phyloP scores from a whole-genome alignment of 768 basidiomycete genomes.

The Agrocybe pediades region DNA sequence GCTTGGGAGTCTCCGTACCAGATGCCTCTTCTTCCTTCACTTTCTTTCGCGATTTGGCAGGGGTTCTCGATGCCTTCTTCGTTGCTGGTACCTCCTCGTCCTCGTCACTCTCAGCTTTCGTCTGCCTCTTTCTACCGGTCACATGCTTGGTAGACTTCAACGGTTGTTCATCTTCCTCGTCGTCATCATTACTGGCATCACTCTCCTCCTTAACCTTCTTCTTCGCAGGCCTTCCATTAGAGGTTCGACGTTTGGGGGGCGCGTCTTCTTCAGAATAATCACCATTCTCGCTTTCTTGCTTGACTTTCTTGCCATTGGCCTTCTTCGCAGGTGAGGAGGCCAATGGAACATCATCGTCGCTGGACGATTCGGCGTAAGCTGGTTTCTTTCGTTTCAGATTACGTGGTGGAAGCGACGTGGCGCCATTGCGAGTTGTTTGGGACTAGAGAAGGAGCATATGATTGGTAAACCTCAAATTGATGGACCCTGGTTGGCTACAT shows the following conservation, averaged over 20 bases:
- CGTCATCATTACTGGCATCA: conserved; percentile 30
- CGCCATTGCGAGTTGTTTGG: conserved; percentile 52
- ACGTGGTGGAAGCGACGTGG: conserved; percentile 41
- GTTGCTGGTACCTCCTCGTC: conserved; percentile 42
- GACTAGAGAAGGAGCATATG: conserved; percentile 40
- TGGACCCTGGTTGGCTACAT: conserved; percentile 24
- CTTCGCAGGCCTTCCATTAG: conserved; percentile 57
- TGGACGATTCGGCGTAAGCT: conserved; percentile 56
- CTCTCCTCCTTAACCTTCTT: conserved; percentile 65
- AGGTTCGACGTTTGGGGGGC: conserved; percentile 46
- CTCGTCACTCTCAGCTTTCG: conserved; percentile 53
- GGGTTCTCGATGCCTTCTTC: conserved; percentile 38
- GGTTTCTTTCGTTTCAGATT: conserved; percentile 64
- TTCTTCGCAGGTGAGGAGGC: conserved; percentile 71
- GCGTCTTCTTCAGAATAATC: conserved; percentile 41
- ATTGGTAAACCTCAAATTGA: conserved; percentile 14
- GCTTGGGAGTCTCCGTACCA: conserved; percentile 43
- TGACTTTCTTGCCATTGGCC: conserved; percentile 40
- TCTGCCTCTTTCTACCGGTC: conserved; percentile 42
- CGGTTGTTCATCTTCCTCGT: conserved; percentile 37
- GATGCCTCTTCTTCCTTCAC: conserved; percentile 53
- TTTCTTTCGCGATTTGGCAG: conserved; percentile 55
- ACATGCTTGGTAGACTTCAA: conserved; percentile 37
- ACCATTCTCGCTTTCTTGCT: conserved; percentile 32
- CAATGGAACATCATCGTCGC: conserved; percentile 73